Base-by-base conservation (phyloP, 768 basidiomycete species). In the Podaxis sp. region DNA sequence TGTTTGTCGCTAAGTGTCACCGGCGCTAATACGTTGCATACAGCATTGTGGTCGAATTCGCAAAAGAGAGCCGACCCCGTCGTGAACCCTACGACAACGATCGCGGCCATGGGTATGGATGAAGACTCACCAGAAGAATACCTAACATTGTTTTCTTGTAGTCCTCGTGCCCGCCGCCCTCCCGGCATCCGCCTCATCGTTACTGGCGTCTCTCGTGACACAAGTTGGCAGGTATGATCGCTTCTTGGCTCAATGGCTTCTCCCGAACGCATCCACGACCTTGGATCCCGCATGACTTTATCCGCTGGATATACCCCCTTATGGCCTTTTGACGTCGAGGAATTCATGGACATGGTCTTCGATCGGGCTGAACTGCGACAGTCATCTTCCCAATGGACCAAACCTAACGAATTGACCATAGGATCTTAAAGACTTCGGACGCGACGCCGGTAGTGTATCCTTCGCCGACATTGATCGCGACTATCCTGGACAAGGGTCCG, bases 341-440 rank as follows among this genome's bases (percentile, higher is more conserved):
- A 54, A 36, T 60, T 37, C 53, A 48, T 61, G 59, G 59, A 61
- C 59, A 60, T 53, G 50, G 54, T 55, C 64, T 52, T 63, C 65
- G 62, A 63, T 63, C 60, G 69, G 62, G 70, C 64, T 68, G 63
- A 67, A 63, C 61, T 69, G 67, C 59, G 52, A 44, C 44, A 35
- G 18, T 55, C 21, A 50, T 55, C 28, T 61, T 61, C n/a, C 32
- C 21, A 71, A 71, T 64, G 72, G 74, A 73, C 71, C 72, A 72
- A 73, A 46, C 73, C 78, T 81, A 68, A 82, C 75, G 63, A 69
- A 70, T 76, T 71, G 70, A 73, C 72, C 59, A 69, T 81, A 98
- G 96, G 96, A 98, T 72, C 79, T 98, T 72, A 98, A 98, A 76
- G 96, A 98, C 71, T 98, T 95, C 63, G 96, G 95, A 66, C 92